Evolutionary conservation across 345 rosid species (phyloP).

Genomic region (Aegle marmelos): DNA sequence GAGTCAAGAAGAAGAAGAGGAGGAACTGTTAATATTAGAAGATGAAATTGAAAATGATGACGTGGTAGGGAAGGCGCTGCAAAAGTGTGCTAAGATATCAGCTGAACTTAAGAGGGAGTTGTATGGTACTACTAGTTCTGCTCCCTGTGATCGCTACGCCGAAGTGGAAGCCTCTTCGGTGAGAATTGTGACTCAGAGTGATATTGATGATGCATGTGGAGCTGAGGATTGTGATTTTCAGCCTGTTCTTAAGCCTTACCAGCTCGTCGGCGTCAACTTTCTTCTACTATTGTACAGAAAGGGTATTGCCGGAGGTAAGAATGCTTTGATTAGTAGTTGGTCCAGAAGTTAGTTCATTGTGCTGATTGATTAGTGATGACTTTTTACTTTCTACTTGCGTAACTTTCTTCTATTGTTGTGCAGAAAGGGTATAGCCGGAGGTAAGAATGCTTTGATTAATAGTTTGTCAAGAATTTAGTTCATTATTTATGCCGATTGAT

Average conservation of each 20-base stretch:
- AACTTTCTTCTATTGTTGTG: slow-evolving; percentile 88
- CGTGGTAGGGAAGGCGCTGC: slow-evolving; percentile 85
- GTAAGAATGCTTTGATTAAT: slow-evolving; percentile 27
- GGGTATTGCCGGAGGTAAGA: slow-evolving; percentile 85
- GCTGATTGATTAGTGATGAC: neutral
- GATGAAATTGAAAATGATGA: slow-evolving; percentile 52
- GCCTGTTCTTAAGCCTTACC: slow-evolving; percentile 91
- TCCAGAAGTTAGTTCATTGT: neutral
- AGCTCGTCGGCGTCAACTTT: slow-evolving; percentile 94
- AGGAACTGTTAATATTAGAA: slow-evolving; percentile 14
- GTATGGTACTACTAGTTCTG: slow-evolving; percentile 57
- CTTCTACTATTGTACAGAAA: slow-evolving; percentile 84
- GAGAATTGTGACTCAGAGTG: slow-evolving; percentile 85
- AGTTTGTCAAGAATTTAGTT: neutral
- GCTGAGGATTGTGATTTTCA: slow-evolving; percentile 68
- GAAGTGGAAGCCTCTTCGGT: slow-evolving; percentile 83
- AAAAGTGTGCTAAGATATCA: slow-evolving; percentile 83
- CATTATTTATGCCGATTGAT: neutral
- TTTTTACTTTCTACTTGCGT: slow-evolving; percentile 34
- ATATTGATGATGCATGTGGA: slow-evolving; percentile 78
- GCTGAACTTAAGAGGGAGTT: slow-evolving; percentile 69
- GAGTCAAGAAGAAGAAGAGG: slow-evolving; percentile 43
- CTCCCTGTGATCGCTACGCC: slow-evolving; percentile 68
- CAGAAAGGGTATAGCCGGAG: slow-evolving; percentile 81
- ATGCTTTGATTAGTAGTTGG: too few species aligned